Evolutionary conservation across 108 stramenopile genomes (phyloP).

Genomic region (Pseudonitzschia multiseries): DNA sequence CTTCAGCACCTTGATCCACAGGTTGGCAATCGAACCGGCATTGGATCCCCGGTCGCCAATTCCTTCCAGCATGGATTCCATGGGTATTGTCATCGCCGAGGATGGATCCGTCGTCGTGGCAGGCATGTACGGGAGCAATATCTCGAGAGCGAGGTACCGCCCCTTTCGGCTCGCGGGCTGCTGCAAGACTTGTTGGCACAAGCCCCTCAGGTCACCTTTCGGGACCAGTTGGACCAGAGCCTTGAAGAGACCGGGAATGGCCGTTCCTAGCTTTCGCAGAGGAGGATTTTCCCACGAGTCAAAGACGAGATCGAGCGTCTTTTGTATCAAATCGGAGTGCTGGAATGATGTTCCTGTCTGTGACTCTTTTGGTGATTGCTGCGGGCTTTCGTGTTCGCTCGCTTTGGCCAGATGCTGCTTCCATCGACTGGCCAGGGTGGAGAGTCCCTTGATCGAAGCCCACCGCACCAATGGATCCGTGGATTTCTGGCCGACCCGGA

Average conservation of each 20-base stretch:
- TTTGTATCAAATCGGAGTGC: slow-evolving; percentile 21
- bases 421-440: slow-evolving; percentile 46
- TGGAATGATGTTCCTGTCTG: background rate
- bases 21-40: slow-evolving; percentile 54
- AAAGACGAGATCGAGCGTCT: slow-evolving; percentile 46
- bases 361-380: background rate
- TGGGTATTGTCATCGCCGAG: background rate
- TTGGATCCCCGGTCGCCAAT: slow-evolving; percentile 52
- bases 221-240: slow-evolving; percentile 38
- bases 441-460: slow-evolving; percentile 51
- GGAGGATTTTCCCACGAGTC: slow-evolving; percentile 64
- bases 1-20: slow-evolving; percentile 52
- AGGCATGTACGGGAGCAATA: slow-evolving; percentile 44
- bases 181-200: slow-evolving; percentile 36
- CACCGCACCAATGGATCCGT: slow-evolving; percentile 53
- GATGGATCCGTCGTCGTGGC: background rate
- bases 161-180: slow-evolving; percentile 62
- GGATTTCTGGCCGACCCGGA: slow-evolving; percentile 13
- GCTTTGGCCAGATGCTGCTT: slow-evolving; percentile 10
- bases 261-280: slow-evolving; percentile 43
- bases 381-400: background rate
- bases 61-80: slow-evolving; percentile 49
- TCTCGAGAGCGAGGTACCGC: slow-evolving; percentile 61
- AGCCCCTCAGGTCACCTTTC: slow-evolving; percentile 12
- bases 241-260: slow-evolving; percentile 53